Evolutionary conservation across 345 rosid species (phyloP).

Genomic region (Balakata baccata): DNA sequence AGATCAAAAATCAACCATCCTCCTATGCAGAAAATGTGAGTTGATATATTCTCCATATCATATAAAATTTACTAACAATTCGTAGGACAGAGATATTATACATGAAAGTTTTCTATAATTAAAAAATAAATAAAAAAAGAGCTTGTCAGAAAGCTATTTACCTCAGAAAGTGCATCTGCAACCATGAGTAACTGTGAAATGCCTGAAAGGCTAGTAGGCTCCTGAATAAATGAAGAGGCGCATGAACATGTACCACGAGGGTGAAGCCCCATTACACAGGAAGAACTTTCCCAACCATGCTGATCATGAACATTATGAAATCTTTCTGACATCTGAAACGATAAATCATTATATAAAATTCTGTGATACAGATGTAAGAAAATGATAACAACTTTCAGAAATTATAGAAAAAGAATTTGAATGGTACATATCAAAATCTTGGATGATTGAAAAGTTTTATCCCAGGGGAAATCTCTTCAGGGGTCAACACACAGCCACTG

Average conservation of each 20-base stretch:
- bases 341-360: background rate
- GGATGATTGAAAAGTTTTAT: background rate
- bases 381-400: background rate
- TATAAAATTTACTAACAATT: background rate
- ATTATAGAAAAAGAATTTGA: background rate
- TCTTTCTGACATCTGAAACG: conserved; percentile 16
- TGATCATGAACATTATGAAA: conserved; percentile 22
- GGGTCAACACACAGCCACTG: background rate
- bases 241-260: conserved; percentile 24
- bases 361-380: background rate
- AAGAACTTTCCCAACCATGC: conserved; percentile 12
- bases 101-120: background rate
- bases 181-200: conserved; percentile 23
- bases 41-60: background rate
- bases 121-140: background rate
- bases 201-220: conserved; percentile 2
- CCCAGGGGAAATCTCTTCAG: background rate
- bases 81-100: background rate
- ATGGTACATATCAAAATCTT: background rate
- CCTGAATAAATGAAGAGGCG: conserved; percentile 6
- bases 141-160: background rate
- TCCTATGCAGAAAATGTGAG: background rate
- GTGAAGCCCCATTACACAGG: conserved; percentile 18
- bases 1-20: background rate
- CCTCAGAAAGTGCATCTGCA: conserved; percentile 30